phyloP scores from a whole-genome alignment of 2,329 filamentous ascomycete species.

The Nemania sp. region DNA sequence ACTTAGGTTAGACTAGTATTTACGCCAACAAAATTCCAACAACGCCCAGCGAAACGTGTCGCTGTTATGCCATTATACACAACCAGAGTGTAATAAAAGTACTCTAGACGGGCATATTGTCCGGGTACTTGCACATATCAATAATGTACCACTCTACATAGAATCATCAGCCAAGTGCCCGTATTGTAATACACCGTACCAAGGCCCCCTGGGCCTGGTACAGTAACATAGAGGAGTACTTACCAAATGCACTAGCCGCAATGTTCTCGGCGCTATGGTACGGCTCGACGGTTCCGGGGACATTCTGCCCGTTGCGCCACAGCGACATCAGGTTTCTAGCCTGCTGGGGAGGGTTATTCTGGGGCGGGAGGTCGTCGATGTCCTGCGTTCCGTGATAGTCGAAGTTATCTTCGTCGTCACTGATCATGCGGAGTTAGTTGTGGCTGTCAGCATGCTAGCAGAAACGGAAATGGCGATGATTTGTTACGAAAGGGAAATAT shows the following conservation, averaged over 20 bases:
- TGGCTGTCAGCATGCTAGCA: not conserved
- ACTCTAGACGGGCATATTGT: not conserved
- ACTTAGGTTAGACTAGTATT: too few species aligned
- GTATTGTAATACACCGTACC: too few species aligned
- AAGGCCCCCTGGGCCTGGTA: too few species aligned
- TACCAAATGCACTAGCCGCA: conserved; percentile 16
- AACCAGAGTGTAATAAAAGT: too few species aligned
- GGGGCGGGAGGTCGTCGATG: not conserved
- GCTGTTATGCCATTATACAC: not conserved
- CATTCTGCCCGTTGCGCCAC: conserved; percentile 10
- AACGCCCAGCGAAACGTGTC: too few species aligned
- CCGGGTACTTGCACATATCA: not conserved
- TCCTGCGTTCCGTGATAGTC: conserved; percentile 16
- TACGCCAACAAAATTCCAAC: too few species aligned
- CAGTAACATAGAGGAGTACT: not conserved
- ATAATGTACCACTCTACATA: not conserved
- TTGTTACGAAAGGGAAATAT: too few species aligned
- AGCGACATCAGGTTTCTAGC: conserved; percentile 10
- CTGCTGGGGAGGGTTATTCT: conserved; percentile 15
- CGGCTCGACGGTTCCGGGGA: conserved; percentile 6
- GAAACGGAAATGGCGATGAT: too few species aligned
- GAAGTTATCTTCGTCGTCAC: conserved; percentile 7
- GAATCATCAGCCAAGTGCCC: not conserved
- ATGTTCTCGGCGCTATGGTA: conserved; percentile 18
- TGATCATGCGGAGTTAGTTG: not conserved